These are phyloP conservation scores for Aspergillus olivimuriae DNA, from an alignment of 495 filamentous ascomycete genomes.

Conservation along the genomic window DNA sequence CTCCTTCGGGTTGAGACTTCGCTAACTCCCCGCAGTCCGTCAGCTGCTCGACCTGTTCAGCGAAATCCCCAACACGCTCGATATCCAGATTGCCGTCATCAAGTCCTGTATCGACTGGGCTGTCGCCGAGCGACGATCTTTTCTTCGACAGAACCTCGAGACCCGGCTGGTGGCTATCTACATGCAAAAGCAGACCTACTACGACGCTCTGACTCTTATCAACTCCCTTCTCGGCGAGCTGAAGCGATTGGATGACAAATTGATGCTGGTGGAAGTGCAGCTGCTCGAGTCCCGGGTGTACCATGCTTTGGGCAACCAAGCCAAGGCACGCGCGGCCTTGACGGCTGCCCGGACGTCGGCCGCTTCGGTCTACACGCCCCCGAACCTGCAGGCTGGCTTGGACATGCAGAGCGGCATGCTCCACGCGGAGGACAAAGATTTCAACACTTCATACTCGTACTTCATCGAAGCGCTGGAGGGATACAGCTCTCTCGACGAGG, in stretches of 20 bases:
- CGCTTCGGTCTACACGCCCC: conserved; percentile 94
- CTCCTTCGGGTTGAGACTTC: neutral
- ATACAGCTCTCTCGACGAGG: conserved; percentile 87
- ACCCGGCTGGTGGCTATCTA: conserved; percentile 88
- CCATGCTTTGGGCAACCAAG: conserved; percentile 92
- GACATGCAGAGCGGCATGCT: conserved; percentile 99
- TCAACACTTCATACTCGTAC: conserved; percentile 96
- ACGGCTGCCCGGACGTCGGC: conserved; percentile 91
- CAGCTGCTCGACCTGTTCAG: conserved; percentile 95
- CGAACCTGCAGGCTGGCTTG: conserved; percentile 86
- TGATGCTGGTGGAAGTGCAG: conserved; percentile 97
- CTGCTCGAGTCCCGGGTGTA: conserved; percentile 94
- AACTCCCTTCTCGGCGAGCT: conserved; percentile 91
- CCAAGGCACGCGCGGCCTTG: conserved; percentile 91
- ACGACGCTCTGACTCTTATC: conserved; percentile 93
- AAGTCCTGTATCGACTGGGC: conserved; percentile 99
- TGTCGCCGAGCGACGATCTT: conserved; percentile 81
- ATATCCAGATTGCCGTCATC: conserved; percentile 87
- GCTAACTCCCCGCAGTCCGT: conserved; percentile 58
- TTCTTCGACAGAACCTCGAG: conserved; percentile 97
- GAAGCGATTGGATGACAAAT: conserved; percentile 96
- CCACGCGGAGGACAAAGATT: conserved; percentile 97
- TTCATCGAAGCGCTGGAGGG: conserved; percentile 98
- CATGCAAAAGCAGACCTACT: conserved; percentile 94
- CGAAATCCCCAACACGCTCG: conserved; percentile 83